Evolutionary conservation across 208 protist species (phyloP).

Genomic region (Vickermania spadyakhi): DNA sequence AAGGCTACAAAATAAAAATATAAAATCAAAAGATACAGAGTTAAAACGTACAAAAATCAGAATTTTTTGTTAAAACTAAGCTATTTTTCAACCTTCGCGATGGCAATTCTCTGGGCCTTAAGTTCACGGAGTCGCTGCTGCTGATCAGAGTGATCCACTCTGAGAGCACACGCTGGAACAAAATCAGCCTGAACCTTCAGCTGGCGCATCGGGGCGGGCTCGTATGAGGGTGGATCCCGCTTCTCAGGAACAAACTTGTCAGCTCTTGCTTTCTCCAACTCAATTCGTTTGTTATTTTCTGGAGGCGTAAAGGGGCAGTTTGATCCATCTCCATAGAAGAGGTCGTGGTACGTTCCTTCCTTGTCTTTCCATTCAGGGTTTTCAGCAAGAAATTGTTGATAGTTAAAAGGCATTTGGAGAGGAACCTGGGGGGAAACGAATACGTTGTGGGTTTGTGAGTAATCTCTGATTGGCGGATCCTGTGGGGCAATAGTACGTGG

Average conservation of each 20-base stretch:
- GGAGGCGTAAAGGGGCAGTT: slow-evolving; percentile 38
- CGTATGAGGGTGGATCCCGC: slow-evolving; percentile 11
- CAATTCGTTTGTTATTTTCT: slow-evolving; percentile 53
- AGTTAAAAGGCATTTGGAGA: slow-evolving; percentile 39
- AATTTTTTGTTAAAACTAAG: too few species aligned
- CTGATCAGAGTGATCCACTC: slow-evolving; percentile 16
- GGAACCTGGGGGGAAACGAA: slow-evolving; percentile 65
- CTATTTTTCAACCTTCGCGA: too few species aligned
- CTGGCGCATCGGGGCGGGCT: slow-evolving; percentile 16
- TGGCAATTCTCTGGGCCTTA: slow-evolving; percentile 10
- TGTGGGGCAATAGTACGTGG: background rate
- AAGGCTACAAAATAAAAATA: too few species aligned
- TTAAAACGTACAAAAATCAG: too few species aligned
- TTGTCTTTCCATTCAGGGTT: slow-evolving; percentile 13
- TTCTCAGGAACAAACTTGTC: slow-evolving; percentile 15
- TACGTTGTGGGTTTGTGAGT: slow-evolving; percentile 27
- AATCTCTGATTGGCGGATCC: background rate
- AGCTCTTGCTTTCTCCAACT: slow-evolving; percentile 34
- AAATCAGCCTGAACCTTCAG: slow-evolving; percentile 61
- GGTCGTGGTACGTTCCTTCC: slow-evolving; percentile 53
- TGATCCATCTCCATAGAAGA: slow-evolving; percentile 64
- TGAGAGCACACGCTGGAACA: slow-evolving; percentile 62
- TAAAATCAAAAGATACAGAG: too few species aligned
- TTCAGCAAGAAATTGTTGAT: slow-evolving; percentile 22
- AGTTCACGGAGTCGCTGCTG: slow-evolving; percentile 13